Evolutionary conservation across 176 grass and related monocot species (phyloP).

Genomic region (Eleusine coracana): DNA sequence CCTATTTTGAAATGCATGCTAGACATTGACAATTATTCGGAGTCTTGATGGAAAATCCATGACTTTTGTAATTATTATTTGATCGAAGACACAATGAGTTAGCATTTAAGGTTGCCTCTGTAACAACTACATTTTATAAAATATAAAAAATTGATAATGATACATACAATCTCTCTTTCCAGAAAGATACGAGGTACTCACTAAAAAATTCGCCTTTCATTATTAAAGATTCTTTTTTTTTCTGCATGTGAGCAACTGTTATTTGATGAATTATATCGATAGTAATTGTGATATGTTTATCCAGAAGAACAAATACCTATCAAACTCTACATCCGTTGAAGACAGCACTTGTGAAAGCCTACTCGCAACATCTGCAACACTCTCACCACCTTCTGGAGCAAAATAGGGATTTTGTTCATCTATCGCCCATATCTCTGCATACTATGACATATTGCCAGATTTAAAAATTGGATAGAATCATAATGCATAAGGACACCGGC

Average conservation of each 20-base stretch:
- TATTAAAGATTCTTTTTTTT: neutral
- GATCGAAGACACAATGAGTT: neutral
- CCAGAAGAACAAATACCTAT: conserved; percentile 51
- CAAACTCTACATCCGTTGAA: conserved; percentile 51
- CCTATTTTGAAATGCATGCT: too few relatives aligned
- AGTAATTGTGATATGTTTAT: neutral
- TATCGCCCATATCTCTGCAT: conserved; percentile 80
- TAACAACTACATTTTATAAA: neutral
- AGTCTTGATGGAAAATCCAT: neutral
- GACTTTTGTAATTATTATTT: neutral
- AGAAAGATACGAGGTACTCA: neutral
- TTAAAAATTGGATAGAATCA: conserved; percentile 7
- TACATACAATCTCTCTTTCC: neutral
- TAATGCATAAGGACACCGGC: neutral
- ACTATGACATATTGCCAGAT: conserved; percentile 51
- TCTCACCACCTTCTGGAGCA: conserved; percentile 78
- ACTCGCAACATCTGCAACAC: conserved; percentile 76
- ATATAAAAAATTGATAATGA: neutral
- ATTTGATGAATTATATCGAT: neutral
- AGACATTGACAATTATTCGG: too few relatives aligned
- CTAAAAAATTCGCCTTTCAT: neutral
- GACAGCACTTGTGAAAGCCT: conserved; percentile 57
- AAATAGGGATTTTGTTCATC: conserved; percentile 74
- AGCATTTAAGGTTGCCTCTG: neutral
- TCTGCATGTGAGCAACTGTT: neutral